These are phyloP conservation scores for Bocquillonia castaneifolia DNA, from an alignment of 441 rosid genomes.

Conservation along the genomic window DNA sequence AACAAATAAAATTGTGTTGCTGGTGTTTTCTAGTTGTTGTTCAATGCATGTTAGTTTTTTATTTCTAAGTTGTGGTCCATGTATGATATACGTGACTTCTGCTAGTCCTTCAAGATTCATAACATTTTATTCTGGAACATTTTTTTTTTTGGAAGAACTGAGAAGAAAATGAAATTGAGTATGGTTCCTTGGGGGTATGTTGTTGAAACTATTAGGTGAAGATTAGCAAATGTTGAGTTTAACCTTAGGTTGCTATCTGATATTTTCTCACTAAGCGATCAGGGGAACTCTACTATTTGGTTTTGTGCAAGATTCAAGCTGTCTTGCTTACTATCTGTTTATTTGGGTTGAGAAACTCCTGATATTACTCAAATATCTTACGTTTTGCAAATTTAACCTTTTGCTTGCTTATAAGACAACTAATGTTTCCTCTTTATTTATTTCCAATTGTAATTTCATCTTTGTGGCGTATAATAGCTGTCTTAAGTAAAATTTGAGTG, in stretches of 20 bases:
- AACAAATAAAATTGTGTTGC: background rate
- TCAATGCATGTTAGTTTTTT: background rate
- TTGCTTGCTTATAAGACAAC: background rate
- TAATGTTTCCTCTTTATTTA: too few species aligned
- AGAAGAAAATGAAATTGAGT: background rate
- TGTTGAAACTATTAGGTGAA: background rate
- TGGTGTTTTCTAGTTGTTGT: background rate
- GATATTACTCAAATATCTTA: background rate
- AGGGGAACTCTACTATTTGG: background rate
- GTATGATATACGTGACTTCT: background rate
- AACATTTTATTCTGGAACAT: background rate
- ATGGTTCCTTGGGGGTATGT: background rate
- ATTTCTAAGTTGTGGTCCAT: background rate
- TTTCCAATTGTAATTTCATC: background rate
- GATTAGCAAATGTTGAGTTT: background rate
- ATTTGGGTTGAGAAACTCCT: background rate
- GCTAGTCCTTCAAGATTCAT: background rate
- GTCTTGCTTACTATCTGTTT: background rate
- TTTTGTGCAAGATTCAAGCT: background rate
- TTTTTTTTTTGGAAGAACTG: background rate
- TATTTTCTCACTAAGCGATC: background rate
- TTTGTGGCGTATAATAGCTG: background rate
- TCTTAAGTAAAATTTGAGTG: background rate
- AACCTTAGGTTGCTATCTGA: background rate
- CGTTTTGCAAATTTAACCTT: background rate